A percentile compares a stretch with the other conserved stretches of the same genome.
Conservation (phyloP, 1,284 basidiomycete genomes). For the Malassezia obtusa region DNA sequence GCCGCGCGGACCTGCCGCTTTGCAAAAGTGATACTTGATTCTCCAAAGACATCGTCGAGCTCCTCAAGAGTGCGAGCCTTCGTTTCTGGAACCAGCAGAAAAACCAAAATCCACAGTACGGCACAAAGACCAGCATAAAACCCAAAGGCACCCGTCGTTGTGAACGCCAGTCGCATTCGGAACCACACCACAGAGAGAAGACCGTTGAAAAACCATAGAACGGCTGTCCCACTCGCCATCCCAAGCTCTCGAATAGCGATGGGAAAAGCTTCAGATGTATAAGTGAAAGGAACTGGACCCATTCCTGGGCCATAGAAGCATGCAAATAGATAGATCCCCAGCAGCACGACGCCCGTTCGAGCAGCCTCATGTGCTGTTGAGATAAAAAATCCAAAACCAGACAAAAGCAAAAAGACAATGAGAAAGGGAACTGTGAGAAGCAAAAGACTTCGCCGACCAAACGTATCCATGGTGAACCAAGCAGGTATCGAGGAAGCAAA, state of each 20-base stretch:
- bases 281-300: slow-evolving; percentile 63
- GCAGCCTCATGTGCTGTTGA: slow-evolving; percentile 26
- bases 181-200: slow-evolving; percentile 36
- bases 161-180: slow-evolving; percentile 24
- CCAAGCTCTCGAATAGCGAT: slow-evolving; percentile 62
- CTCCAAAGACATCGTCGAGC: slow-evolving; percentile 59
- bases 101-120: slow-evolving; percentile 26
- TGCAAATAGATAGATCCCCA: slow-evolving; percentile 56
- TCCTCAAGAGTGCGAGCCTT: slow-evolving; percentile 69
- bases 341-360: slow-evolving; percentile 31
- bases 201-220: slow-evolving; percentile 25
- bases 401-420: slow-evolving; percentile 24
- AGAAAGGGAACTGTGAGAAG: slow-evolving; percentile 36
- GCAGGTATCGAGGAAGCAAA: slow-evolving; percentile 40
- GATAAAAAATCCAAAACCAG: slow-evolving; percentile 51
- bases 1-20: neutral
- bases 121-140: slow-evolving; percentile 34
- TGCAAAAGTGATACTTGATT: slow-evolving; percentile 41
- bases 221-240: slow-evolving; percentile 53
- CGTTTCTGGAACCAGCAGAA: slow-evolving; percentile 63
- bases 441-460: slow-evolving; percentile 33
- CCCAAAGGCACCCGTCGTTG: slow-evolving; percentile 27
- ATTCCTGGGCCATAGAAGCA: slow-evolving; percentile 62
- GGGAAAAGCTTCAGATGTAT: slow-evolving; percentile 52
- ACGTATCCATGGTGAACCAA: slow-evolving; percentile 34